phyloP scores from a whole-genome alignment of 768 basidiomycete species.

The Podaxis rugospora region DNA sequence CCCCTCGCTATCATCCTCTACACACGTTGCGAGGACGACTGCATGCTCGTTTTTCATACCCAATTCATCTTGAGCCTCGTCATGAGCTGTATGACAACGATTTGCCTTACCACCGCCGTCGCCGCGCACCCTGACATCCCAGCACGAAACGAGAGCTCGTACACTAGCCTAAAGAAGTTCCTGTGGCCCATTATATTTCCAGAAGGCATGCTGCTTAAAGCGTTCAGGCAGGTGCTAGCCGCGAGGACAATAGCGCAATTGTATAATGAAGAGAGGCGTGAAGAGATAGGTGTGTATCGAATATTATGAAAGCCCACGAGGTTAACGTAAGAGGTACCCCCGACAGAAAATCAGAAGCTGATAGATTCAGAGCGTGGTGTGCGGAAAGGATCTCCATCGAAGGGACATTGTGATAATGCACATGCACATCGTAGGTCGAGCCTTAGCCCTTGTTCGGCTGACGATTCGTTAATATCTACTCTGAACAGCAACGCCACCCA shows the following conservation, averaged over 20 bases:
- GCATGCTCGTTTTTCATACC: constrained; percentile 10
- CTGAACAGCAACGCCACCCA: background rate
- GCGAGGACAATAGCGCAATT: constrained; percentile 8
- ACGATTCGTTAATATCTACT: background rate
- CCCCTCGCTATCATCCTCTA: constrained; percentile 10
- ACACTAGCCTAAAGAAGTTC: constrained; percentile 10
- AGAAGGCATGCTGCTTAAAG: constrained; percentile 10
- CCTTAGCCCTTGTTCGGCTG: background rate
- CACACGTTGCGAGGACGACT: constrained; percentile 11
- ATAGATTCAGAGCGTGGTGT: constrained; percentile 6
- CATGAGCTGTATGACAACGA: constrained; percentile 12
- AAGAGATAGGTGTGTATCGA: constrained; percentile 10
- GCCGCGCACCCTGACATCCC: constrained; percentile 11
- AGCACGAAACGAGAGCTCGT: constrained; percentile 3
- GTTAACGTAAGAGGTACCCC: background rate
- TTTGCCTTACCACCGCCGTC: constrained; percentile 10
- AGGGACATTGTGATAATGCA: background rate
- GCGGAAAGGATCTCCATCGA: constrained; percentile 2
- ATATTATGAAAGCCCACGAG: background rate
- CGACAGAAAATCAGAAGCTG: constrained; percentile 9
- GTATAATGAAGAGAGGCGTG: constrained; percentile 9
- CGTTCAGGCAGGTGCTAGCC: constrained; percentile 11
- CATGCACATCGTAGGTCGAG: background rate
- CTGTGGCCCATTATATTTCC: constrained; percentile 10
- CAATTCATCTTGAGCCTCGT: constrained; percentile 9